Evolutionary conservation across 176 grass and related monocot genomes (phyloP).

Genomic region (Dactylis glomerata): DNA sequence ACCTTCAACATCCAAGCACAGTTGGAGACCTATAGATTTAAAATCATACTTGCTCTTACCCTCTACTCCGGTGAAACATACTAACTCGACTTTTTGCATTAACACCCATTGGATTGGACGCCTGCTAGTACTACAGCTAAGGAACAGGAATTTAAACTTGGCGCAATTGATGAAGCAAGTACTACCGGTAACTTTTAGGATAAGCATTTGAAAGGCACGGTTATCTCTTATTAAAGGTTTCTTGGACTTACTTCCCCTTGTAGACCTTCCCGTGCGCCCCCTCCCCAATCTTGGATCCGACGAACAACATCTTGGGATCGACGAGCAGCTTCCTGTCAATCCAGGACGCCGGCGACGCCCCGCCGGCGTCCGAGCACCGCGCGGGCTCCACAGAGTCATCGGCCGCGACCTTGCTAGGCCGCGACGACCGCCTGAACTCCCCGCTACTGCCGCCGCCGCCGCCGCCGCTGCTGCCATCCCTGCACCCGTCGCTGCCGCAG

Average conservation of each 20-base stretch:
- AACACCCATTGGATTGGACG: constrained; percentile 1
- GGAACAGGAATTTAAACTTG: constrained; percentile 4
- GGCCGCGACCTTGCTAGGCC: constrained; percentile 52
- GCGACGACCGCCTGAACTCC: constrained; percentile 42
- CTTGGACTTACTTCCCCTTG: constrained; percentile 80
- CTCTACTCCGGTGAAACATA: neutral
- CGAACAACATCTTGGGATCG: constrained; percentile 82
- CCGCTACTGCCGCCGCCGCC: constrained; percentile 16
- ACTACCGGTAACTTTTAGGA: neutral
- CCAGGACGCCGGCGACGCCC: constrained; percentile 26
- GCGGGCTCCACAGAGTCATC: constrained; percentile 40
- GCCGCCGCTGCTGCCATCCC: constrained; percentile 8
- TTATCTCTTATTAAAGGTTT: neutral
- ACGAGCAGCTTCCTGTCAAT: constrained; percentile 89
- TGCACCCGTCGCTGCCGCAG: constrained; percentile 54
- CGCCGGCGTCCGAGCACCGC: constrained; percentile 32
- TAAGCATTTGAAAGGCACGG: neutral
- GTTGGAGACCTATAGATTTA: neutral
- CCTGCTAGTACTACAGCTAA: neutral
- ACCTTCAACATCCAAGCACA: neutral
- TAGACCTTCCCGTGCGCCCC: constrained; percentile 98
- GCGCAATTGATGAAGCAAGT: neutral
- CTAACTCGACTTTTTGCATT: neutral
- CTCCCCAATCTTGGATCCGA: constrained; percentile 90
- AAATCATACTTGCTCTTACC: neutral